phyloP scores from a whole-genome alignment of 1,284 basidiomycete genomes.

The Lignosus rhinocerotis region DNA sequence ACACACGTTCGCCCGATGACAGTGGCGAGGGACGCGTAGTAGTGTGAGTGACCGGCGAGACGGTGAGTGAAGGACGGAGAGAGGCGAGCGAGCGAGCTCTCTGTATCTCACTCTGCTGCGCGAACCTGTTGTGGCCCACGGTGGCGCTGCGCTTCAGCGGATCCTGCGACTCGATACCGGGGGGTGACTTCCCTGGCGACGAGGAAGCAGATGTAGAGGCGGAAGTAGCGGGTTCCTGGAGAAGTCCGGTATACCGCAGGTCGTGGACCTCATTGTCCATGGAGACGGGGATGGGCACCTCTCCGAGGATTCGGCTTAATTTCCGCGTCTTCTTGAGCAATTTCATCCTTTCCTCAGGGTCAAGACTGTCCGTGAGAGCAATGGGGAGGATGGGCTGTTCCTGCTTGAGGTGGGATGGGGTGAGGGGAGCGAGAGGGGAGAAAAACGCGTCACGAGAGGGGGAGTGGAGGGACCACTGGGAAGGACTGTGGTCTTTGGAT shows the following conservation, averaged over 20 bases:
- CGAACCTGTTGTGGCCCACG: slow-evolving; percentile 17
- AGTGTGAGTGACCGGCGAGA: slow-evolving; percentile 13
- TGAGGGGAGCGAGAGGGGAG: slow-evolving; percentile 14
- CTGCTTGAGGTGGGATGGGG: slow-evolving; percentile 16
- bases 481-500: background rate
- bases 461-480: slow-evolving; percentile 7
- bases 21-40: slow-evolving; percentile 11
- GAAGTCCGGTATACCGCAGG: slow-evolving; percentile 14
- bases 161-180: slow-evolving; percentile 4
- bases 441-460: slow-evolving; percentile 8
- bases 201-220: slow-evolving; percentile 16
- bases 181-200: slow-evolving; percentile 8
- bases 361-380: slow-evolving; percentile 33
- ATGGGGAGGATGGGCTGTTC: slow-evolving; percentile 32
- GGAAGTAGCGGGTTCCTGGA: slow-evolving; percentile 20
- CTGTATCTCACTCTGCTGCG: slow-evolving; percentile 19
- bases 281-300: slow-evolving; percentile 30
- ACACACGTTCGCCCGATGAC: slow-evolving; percentile 25
- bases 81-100: slow-evolving; percentile 29
- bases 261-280: slow-evolving; percentile 18
- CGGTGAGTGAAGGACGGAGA: slow-evolving; percentile 24
- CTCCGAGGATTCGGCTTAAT: slow-evolving; percentile 44
- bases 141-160: slow-evolving; percentile 29
- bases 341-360: slow-evolving; percentile 38
- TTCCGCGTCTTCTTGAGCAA: slow-evolving; percentile 45